Conservation (phyloP, 2,329 filamentous ascomycete species). For the Aspergillus luchuensis region DNA sequence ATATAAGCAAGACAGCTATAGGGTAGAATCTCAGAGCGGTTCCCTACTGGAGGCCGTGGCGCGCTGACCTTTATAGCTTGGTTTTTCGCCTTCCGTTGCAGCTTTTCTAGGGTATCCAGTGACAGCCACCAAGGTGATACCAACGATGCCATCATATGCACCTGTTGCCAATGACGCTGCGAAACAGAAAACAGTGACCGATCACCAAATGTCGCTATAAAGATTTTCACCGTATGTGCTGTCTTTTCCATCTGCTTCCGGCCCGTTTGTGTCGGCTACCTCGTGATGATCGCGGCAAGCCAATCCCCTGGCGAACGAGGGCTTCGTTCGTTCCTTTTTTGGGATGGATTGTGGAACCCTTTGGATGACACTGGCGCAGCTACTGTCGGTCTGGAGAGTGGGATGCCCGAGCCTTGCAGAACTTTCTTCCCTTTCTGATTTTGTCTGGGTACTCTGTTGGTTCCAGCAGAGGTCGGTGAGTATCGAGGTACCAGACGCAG, state of each 20-base stretch:
- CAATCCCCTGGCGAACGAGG: conserved; percentile 17
- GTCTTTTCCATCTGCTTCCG: conserved; percentile 16
- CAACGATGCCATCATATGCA: conserved; percentile 22
- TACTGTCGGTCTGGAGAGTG: conserved; percentile 20
- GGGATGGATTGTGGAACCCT: conserved; percentile 26
- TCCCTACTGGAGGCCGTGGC: background rate
- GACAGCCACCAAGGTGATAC: conserved; percentile 23
- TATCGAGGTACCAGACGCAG: conserved; percentile 11
- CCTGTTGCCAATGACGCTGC: conserved; percentile 18
- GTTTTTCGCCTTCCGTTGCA: conserved; percentile 5
- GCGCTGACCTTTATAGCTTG: conserved; percentile 15
- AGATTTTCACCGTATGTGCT: conserved; percentile 17
- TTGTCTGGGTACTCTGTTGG: conserved; percentile 9
- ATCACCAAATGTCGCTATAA: conserved; percentile 9
- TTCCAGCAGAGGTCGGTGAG: conserved; percentile 22
- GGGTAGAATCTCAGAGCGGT: background rate
- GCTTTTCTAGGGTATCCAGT: background rate
- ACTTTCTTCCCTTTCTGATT: background rate
- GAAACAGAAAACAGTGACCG: conserved; percentile 12
- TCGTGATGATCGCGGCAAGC: conserved; percentile 23
- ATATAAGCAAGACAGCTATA: conserved; percentile 1
- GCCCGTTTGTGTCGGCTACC: conserved; percentile 25
- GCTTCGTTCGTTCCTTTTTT: conserved; percentile 20
- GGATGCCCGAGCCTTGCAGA: conserved; percentile 3
- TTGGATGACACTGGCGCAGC: conserved; percentile 23